Base-by-base conservation (phyloP, 139 green algal genomes). In the Coelastrella sp. region DNA sequence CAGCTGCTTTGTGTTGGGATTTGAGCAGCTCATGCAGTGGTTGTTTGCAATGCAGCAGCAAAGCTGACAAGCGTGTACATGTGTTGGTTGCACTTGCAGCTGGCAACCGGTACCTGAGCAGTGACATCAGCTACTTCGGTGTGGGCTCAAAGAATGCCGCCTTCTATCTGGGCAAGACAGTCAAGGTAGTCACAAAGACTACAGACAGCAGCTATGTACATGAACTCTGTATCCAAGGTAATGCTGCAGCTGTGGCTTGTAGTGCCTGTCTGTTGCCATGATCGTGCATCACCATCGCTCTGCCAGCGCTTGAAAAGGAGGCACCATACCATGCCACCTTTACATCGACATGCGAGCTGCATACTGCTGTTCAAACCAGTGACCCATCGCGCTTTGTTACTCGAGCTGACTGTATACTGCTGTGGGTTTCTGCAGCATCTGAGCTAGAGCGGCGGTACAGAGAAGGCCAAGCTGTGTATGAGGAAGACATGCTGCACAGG, bases 51-150 rank as follows among this genome's bases (percentile, higher is more conserved):
- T 47, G 32, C 32, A 47, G 32, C 32, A 47, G 32, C 32, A 47
- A 47, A 47, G 32, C 32, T 47, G 32, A 47, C 32, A 47, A 47
- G 32, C 32, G 8, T 60, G n/a, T 32, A 32, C 23, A 61, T 22
- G 22, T 66, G 3, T 77, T 60, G 23, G 6, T 64, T 47, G 16
- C 32, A 59, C 7, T 14, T 71, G 68, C 78, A 87, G 87, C 74
- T 19, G 87, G 87, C 47, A 91, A 90, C 10, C 93, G 94, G 74
- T 97, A 96, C 93, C 92, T 98, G 14, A 95, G 85, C 65, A 94
- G 95, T 47, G 94, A 98, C 91, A 92, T 98, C 22, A 97, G 94
- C 57, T 97, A 94, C 92, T 98, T 98, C 90, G 96, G 96, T 54
- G 95, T 97, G 32, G 96, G 96, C 47, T 96, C 92, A 81, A 97